Conservation (phyloP, 2,329 filamentous ascomycete genomes). For the Neonectria coccinea region DNA sequence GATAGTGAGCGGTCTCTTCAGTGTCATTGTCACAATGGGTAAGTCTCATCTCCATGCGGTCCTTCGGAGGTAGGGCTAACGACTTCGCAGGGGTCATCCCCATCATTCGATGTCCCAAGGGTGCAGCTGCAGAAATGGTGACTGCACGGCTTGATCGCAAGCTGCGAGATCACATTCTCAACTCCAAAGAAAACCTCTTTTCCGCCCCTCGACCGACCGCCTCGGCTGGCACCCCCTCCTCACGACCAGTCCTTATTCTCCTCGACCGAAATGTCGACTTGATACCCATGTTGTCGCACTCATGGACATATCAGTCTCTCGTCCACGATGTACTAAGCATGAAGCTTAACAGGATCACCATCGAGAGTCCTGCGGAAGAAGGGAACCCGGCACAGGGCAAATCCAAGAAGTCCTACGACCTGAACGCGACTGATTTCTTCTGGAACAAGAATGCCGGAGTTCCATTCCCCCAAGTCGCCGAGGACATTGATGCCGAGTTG, state of each 20-base stretch:
- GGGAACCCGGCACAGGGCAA: conserved; percentile 77
- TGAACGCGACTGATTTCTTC: conserved; percentile 93
- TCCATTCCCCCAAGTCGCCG: conserved; percentile 95
- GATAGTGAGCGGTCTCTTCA: conserved; percentile 97
- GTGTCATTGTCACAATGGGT: conserved; percentile 98
- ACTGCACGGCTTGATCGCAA: conserved; percentile 95
- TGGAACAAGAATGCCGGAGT: conserved; percentile 92
- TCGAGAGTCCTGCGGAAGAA: conserved; percentile 86
- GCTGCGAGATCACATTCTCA: conserved; percentile 93
- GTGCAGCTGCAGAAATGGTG: conserved; percentile 93
- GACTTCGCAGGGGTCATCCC: conserved; percentile 79
- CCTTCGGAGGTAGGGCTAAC: conserved; percentile 21
- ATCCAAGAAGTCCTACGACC: conserved; percentile 90
- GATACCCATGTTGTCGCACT: conserved; percentile 98
- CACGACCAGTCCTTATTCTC: conserved; percentile 89
- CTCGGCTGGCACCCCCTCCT: conserved; percentile 70
- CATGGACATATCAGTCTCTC: conserved; percentile 82
- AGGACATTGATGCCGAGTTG: conserved; percentile 94
- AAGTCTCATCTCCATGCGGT: conserved; percentile 43
- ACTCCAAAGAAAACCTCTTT: conserved; percentile 98
- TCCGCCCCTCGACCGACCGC: conserved; percentile 73
- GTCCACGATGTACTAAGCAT: conserved; percentile 73
- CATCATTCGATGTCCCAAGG: conserved; percentile 94
- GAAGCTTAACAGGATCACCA: conserved; percentile 89
- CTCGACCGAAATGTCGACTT: conserved; percentile 96